Evolutionary conservation across 139 green algal genomes (phyloP), one percentile per base, ranked within the genome.

Genomic region (Micractinium sp.): DNA sequence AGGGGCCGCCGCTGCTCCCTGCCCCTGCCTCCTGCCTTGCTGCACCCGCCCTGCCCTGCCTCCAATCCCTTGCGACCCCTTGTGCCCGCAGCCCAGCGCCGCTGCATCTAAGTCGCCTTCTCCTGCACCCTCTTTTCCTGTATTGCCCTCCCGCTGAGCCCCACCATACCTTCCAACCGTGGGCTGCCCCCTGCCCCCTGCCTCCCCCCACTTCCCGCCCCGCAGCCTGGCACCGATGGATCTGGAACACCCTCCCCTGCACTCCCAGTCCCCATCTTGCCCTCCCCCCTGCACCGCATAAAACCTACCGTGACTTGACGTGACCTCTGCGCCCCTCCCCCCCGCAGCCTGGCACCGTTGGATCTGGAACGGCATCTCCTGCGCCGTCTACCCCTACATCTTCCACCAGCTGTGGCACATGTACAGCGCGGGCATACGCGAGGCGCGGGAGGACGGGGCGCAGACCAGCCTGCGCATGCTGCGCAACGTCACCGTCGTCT

Each of bases 351-450:
- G 87, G 87, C 56, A 80, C 73, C 81, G 90, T 35, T 93, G 86
- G 81, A 76, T 91, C 4, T 93, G 85, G 79, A 93, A 93, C 69
- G 60, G 35, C 66, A 77, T 89, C 35, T 91, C 87, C 38, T 90
- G 80, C 39, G 81, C 61, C 7, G 73, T 93, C 15, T 93, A 88
- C 77, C 90, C 90, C 56, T 91, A 89, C 86, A 85, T 93, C 29
- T 85, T 86, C 56, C 75, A 87, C 82, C 73, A 91, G 60, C 61
- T 85, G 13, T 89, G 61, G 76, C 35, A 36, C 18, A 85, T 89
- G 86, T 89, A 78, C 75, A 56, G 76, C 60, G 79, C 47, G 27
- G 90, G 69, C 36, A 85, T 88, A 22, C 23, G 16, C 20, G 89
- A 92, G 83, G 83, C 83, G 67, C 31, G 87, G 29, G 87, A 89